Conservation (phyloP, 306 rosid species). For the Ochetophila trinervis region DNA sequence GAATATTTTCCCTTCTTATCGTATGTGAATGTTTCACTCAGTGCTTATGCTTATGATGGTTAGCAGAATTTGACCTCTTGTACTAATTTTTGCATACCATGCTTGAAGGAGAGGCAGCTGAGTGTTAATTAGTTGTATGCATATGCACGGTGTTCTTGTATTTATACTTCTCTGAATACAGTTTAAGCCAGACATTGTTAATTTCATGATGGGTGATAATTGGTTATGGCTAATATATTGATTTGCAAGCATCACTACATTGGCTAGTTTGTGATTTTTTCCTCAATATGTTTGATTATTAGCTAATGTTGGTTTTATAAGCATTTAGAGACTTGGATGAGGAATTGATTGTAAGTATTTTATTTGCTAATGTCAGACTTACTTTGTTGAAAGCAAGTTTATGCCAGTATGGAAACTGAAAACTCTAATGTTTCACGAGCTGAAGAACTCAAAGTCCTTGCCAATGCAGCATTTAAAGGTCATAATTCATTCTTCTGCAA, state of each 20-base stretch:
- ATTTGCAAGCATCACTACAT: not conserved
- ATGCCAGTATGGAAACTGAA: constrained; percentile 53
- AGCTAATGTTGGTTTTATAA: constrained; percentile 24
- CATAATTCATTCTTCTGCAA: constrained; percentile 23
- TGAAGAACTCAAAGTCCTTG: constrained; percentile 73
- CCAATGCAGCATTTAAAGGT: constrained; percentile 88
- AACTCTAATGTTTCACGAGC: constrained; percentile 53
- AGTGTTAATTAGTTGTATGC: not conserved
- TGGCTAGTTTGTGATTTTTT: constrained; percentile 1
- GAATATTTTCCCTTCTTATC: not conserved
- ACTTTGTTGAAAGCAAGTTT: constrained; percentile 28
- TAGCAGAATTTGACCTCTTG: not conserved
- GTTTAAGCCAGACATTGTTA: too few species aligned
- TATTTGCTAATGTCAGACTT: constrained; percentile 32
- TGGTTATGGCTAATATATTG: too few species aligned
- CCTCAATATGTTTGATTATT: not conserved
- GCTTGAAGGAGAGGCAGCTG: not conserved
- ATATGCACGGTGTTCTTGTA: too few species aligned
- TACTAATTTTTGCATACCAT: too few species aligned
- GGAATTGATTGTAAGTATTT: constrained; percentile 19
- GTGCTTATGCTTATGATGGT: not conserved
- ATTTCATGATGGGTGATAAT: not conserved
- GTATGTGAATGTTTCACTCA: not conserved
- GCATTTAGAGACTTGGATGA: constrained; percentile 18
- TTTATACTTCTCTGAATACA: too few species aligned